Base-by-base conservation (phyloP, 2,329 filamentous ascomycete genomes). In the Fusarium siculi region DNA sequence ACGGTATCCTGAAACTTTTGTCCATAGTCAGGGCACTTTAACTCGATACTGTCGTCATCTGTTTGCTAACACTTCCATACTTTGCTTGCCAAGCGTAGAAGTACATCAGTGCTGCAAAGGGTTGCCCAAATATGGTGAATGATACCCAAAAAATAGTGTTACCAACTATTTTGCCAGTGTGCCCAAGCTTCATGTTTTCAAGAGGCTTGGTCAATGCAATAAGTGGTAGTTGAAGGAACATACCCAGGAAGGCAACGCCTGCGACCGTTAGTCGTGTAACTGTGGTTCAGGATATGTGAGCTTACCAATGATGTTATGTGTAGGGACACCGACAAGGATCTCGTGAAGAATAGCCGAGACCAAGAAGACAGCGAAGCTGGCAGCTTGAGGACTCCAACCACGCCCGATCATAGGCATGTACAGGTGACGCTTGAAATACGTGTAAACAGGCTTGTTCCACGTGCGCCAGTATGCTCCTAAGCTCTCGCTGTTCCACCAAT, bases 81-180 rank as follows among this genome's bases (percentile, higher is more conserved):
- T 98, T 98, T 62, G 94, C 94, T 84, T 98, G 96, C 96, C 96
- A 99, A 3, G 95, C 95, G 80, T 98, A 98, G 82, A 98, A 99
- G 82, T 99, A 99, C 80, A 97, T 87, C 68, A 99, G 85, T 1
- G 94, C 95, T 3, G 94, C 96, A 76, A 98, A 89, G 1, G 96
- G 96, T 85, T 99, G 96, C 7, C 96, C 96, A 18, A 99, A 93
- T 5, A 98, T 90, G 73, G 96, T 98, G 80, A 99, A 99, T 18
- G 93, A 96, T 25, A 98, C 87, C 96, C 96, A 98, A 82, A 99
- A 99, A 65, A 97, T 95, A 78, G 92, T 91, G 81, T 99, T 99
- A 4, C 96, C 96, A 34, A 97, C 87, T 14, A 97, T 87, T 76
- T 92, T 93, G 10, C 94, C 93, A 57, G 91, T 90, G 19, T 82